These are phyloP conservation scores for Breviolum minutum DNA, from an alignment of 73 alveolate species.

Conservation along the genomic window DNA sequence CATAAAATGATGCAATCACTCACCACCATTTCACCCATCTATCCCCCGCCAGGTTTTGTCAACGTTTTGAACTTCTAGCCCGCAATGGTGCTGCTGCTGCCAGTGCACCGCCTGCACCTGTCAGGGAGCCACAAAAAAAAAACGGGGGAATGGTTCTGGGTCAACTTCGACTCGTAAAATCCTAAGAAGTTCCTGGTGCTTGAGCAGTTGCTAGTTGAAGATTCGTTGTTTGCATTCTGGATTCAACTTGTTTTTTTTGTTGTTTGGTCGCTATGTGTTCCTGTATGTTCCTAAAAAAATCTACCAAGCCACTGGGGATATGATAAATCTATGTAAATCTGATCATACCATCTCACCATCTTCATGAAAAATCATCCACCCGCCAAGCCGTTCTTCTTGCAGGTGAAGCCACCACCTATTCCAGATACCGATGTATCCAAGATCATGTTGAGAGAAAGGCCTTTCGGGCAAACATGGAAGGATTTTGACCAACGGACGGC, in stretches of 20 bases:
- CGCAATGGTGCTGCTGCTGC: constrained; percentile 79
- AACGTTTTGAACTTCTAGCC: constrained; percentile 66
- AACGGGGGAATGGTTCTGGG: no score
- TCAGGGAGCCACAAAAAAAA: not conserved
- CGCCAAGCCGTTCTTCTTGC: not conserved
- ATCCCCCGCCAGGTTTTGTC: constrained; percentile 4
- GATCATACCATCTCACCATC: no score
- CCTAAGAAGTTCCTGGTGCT: not conserved
- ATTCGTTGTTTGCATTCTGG: not conserved
- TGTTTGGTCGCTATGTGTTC: no score
- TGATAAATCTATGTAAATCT: no score
- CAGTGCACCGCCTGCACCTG: constrained; percentile 45
- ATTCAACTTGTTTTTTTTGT: not conserved
- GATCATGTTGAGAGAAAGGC: constrained; percentile 22
- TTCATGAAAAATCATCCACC: no score
- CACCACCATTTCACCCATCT: not conserved
- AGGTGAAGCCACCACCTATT: constrained; percentile 22
- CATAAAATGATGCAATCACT: not conserved
- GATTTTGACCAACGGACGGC: no score
- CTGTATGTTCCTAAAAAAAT: no score
- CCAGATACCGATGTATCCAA: constrained; percentile 36
- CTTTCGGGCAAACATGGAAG: not conserved
- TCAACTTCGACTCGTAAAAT: not conserved
- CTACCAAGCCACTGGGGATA: no score
- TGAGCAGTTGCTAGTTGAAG: not conserved